phyloP scores from a whole-genome alignment of 2,329 filamentous ascomycete species.

The Xylariaceae sp. region DNA sequence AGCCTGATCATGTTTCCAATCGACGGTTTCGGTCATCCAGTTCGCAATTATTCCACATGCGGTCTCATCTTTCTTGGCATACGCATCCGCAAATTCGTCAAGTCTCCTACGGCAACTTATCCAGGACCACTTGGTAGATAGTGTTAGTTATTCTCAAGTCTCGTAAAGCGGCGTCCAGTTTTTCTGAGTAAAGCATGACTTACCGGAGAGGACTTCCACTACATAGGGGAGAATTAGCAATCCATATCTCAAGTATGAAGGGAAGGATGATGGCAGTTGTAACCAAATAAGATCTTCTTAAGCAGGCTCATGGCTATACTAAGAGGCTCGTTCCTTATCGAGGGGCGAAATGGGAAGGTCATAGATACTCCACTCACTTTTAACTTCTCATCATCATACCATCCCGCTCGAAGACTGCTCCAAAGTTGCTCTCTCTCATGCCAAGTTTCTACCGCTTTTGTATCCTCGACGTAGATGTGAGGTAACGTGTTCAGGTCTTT shows the following conservation, averaged over 20 bases:
- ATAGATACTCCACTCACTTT: not conserved
- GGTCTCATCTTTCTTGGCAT: too few relatives aligned
- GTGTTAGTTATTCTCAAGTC: too few relatives aligned
- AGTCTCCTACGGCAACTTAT: too few relatives aligned
- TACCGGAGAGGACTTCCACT: constrained; percentile 11
- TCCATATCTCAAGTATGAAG: not conserved
- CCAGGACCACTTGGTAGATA: too few relatives aligned
- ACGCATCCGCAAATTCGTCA: too few relatives aligned
- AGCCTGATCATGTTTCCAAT: too few relatives aligned
- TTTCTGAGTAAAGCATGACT: too few relatives aligned
- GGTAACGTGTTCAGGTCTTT: not conserved
- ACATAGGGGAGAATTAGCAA: not conserved
- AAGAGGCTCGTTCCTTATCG: not conserved
- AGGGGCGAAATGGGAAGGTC: not conserved
- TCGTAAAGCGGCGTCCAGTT: too few relatives aligned
- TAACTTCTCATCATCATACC: not conserved
- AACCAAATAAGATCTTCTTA: not conserved
- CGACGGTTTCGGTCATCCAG: too few relatives aligned
- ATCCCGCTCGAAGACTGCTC: not conserved
- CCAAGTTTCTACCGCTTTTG: not conserved
- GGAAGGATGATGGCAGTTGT: not conserved
- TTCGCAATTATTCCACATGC: too few relatives aligned
- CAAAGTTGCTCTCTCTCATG: not conserved
- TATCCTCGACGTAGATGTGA: not conserved
- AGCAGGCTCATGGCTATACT: not conserved